Evolutionary conservation across 2,329 filamentous ascomycete species (phyloP).

Genomic region (Cercospora zeae-maydis): DNA sequence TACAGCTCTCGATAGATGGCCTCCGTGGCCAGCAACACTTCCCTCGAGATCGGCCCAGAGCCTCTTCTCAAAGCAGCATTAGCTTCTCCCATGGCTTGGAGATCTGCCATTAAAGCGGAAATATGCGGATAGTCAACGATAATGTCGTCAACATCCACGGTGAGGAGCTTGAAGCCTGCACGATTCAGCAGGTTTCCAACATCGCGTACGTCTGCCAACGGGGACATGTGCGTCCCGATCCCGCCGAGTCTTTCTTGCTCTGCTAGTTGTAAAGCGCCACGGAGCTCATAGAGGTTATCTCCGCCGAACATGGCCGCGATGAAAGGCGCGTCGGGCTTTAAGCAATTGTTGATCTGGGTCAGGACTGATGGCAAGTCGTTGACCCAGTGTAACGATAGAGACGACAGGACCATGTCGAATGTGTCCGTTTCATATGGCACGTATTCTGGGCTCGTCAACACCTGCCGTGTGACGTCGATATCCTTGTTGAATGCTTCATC

Average conservation of each 20-base stretch:
- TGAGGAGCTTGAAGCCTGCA: slow-evolving; percentile 91
- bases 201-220: slow-evolving; percentile 86
- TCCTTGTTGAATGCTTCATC: slow-evolving; percentile 69
- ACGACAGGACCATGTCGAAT: slow-evolving; percentile 89
- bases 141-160: slow-evolving; percentile 95
- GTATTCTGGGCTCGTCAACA: slow-evolving; percentile 70
- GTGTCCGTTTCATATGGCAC: slow-evolving; percentile 71
- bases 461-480: slow-evolving; percentile 68
- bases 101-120: slow-evolving; percentile 86
- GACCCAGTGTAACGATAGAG: slow-evolving; percentile 90
- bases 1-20: slow-evolving; percentile 86
- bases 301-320: slow-evolving; percentile 96
- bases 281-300: slow-evolving; percentile 88
- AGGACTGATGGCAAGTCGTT: slow-evolving; percentile 89
- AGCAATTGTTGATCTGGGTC: slow-evolving; percentile 75
- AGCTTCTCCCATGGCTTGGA: slow-evolving; percentile 94
- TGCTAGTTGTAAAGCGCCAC: slow-evolving; percentile 87
- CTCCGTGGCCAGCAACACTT: slow-evolving; percentile 82
- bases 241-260: slow-evolving; percentile 89
- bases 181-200: slow-evolving; percentile 81
- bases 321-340: slow-evolving; percentile 89
- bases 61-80: slow-evolving; percentile 87
- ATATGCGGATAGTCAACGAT: slow-evolving; percentile 89
- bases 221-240: slow-evolving; percentile 84
- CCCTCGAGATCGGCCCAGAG: slow-evolving; percentile 68